Conservation (phyloP, 768 basidiomycete species). For the Lentinula detonsa region DNA sequence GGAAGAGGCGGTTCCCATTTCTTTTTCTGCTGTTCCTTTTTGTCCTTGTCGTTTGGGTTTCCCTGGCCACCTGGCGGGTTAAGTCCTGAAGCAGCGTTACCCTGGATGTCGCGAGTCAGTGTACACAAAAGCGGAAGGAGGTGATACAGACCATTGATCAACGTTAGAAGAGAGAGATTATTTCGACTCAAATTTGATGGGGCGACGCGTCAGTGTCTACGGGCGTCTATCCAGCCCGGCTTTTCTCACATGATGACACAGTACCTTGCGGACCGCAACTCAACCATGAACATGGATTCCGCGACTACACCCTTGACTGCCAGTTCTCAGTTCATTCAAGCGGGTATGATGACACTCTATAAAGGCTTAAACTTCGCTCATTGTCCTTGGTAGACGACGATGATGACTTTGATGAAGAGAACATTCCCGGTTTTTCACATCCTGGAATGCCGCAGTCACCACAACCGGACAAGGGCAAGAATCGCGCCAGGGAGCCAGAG, state of each 20-base stretch:
- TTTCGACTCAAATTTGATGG: conserved; percentile 2
- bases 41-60: conserved; percentile 32
- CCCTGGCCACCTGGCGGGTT: conserved; percentile 30
- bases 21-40: conserved; percentile 61
- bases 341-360: conserved; percentile 37
- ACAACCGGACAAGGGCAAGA: conserved; percentile 63
- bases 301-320: conserved; percentile 48
- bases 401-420: conserved; percentile 77
- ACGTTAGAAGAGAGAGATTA: conserved; percentile 6
- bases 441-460: conserved; percentile 41
- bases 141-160: conserved; percentile 9
- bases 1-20: conserved; percentile 99
- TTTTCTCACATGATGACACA: conserved; percentile 18
- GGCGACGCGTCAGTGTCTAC: conserved; percentile 50
- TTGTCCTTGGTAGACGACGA: conserved; percentile 51
- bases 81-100: conserved; percentile 67
- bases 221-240: background rate
- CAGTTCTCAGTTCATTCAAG: conserved; percentile 74
- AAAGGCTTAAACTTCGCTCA: conserved; percentile 6
- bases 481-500: conserved; percentile 51
- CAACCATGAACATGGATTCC: conserved; percentile 28
- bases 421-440: conserved; percentile 74
- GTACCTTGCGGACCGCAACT: background rate
- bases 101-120: conserved; percentile 32
- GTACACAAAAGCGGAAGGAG: background rate